phyloP scores from a whole-genome alignment of 495 filamentous ascomycete species.

The Barbatosphaeria neglecta region DNA sequence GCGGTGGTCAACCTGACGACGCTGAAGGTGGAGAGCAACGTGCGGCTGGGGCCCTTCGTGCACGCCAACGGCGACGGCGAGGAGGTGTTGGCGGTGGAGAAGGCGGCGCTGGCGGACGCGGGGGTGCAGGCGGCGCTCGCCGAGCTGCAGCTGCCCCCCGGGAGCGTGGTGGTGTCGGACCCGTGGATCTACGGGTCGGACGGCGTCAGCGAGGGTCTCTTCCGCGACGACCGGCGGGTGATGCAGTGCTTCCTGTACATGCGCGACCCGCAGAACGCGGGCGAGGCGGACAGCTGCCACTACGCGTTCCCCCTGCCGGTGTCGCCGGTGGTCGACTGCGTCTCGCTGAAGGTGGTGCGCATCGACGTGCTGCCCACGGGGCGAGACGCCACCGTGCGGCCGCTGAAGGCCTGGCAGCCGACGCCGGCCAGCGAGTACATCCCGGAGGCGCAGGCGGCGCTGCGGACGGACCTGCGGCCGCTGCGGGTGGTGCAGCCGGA shows the following conservation, averaged over 20 bases:
- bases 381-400: constrained; percentile 44
- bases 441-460: constrained; percentile 49
- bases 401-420: constrained; percentile 42
- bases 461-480: constrained; percentile 60
- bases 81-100: constrained; percentile 51
- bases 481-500: constrained; percentile 67
- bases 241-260: constrained; percentile 61
- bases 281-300: constrained; percentile 57
- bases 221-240: constrained; percentile 42
- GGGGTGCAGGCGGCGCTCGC: constrained; percentile 49
- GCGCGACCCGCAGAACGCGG: constrained; percentile 41
- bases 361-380: constrained; percentile 51
- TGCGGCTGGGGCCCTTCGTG: constrained; percentile 41
- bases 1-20: constrained; percentile 46
- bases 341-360: constrained; percentile 51
- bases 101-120: constrained; percentile 41
- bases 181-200: constrained; percentile 65
- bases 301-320: constrained; percentile 71
- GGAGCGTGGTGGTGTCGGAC: constrained; percentile 47
- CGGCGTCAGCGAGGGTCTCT: constrained; percentile 43
- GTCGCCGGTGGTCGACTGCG: constrained; percentile 62
- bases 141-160: constrained; percentile 53
- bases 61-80: constrained; percentile 48
- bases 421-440: constrained; percentile 60
- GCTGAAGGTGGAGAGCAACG: constrained; percentile 45